Percentiles rank a stretch among this genome's conserved stretches.
Evolutionary conservation across 495 filamentous ascomycete genomes (phyloP).

Genomic region (Hypoxylon fuscum): DNA sequence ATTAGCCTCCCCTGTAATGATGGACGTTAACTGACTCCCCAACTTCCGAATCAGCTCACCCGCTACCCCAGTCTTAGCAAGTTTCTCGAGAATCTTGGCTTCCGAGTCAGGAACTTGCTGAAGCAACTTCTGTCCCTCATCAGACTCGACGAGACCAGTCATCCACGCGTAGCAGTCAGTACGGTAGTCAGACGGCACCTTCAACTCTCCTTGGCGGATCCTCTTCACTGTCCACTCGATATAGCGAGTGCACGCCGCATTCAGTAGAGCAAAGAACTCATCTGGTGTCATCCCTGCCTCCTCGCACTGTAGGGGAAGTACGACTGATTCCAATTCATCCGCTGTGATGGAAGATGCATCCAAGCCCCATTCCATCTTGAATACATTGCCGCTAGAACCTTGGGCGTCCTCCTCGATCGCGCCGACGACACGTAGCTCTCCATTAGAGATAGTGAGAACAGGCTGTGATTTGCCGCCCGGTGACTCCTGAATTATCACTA

Average conservation of each 20-base stretch:
- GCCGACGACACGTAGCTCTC: background rate
- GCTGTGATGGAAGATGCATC: background rate
- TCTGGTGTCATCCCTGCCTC: background rate
- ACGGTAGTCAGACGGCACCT: conserved; percentile 8
- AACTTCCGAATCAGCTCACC: conserved; percentile 16
- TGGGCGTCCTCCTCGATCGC: background rate
- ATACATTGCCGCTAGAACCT: no score
- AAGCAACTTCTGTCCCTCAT: background rate
- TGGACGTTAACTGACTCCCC: conserved; percentile 2
- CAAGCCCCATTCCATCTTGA: background rate
- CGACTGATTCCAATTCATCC: conserved; percentile 6
- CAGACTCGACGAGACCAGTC: background rate
- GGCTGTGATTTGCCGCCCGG: background rate
- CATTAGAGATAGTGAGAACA: background rate
- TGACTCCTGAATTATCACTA: background rate
- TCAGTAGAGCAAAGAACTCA: background rate
- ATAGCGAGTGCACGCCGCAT: conserved; percentile 5
- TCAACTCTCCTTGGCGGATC: conserved; percentile 69
- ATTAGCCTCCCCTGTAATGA: conserved; percentile 16
- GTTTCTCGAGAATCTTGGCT: background rate
- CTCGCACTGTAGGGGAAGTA: conserved; percentile 1
- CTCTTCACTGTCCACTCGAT: conserved; percentile 55
- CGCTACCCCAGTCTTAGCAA: conserved; percentile 10
- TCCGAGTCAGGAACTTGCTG: background rate
- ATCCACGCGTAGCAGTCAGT: conserved; percentile 1